Percentiles rank a stretch among this genome's conserved stretches.
Conservation (phyloP, 139 green algal genomes). For the Chlorella sp. region DNA sequence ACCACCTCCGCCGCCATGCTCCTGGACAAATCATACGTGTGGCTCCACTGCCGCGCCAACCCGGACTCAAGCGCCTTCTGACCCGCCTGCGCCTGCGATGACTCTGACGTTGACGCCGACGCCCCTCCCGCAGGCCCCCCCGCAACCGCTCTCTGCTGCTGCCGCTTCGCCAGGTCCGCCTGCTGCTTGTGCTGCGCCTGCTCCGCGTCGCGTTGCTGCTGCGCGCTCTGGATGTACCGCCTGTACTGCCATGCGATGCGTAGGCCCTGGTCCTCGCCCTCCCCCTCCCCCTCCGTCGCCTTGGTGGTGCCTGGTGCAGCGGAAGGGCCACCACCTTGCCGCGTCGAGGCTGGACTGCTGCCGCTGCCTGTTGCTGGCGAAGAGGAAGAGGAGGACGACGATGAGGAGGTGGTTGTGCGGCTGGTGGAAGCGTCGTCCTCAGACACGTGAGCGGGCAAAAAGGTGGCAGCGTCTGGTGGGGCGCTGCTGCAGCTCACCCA, state of each 20-base stretch:
- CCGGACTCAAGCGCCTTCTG: slow-evolving; percentile 25
- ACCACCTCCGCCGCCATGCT: not conserved
- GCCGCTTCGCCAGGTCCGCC: slow-evolving; percentile 6
- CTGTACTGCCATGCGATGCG: slow-evolving; percentile 85
- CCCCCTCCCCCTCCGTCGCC: slow-evolving; percentile 6
- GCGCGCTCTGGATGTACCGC: slow-evolving; percentile 62
- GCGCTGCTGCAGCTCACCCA: not conserved
- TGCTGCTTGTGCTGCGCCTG: slow-evolving; percentile 8
- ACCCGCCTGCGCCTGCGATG: not conserved
- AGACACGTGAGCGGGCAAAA: not conserved
- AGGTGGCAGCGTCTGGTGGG: not conserved
- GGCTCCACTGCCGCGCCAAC: slow-evolving; percentile 58
- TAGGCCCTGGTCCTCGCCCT: slow-evolving; percentile 40
- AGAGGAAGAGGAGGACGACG: no score
- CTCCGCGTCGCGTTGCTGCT: slow-evolving; percentile 13
- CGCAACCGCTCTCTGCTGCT: slow-evolving; percentile 7
- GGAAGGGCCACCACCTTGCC: not conserved
- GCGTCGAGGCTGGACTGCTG: not conserved
- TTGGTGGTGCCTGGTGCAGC: not conserved
- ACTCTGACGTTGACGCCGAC: not conserved
- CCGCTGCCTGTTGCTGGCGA: slow-evolving; percentile 5
- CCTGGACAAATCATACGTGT: slow-evolving; percentile 56
- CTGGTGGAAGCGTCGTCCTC: not conserved
- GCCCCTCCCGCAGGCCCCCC: not conserved
- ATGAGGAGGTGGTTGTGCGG: no score